phyloP scores from a whole-genome alignment of 805 yeast genomes.

The Ogataea chonburiensis region DNA sequence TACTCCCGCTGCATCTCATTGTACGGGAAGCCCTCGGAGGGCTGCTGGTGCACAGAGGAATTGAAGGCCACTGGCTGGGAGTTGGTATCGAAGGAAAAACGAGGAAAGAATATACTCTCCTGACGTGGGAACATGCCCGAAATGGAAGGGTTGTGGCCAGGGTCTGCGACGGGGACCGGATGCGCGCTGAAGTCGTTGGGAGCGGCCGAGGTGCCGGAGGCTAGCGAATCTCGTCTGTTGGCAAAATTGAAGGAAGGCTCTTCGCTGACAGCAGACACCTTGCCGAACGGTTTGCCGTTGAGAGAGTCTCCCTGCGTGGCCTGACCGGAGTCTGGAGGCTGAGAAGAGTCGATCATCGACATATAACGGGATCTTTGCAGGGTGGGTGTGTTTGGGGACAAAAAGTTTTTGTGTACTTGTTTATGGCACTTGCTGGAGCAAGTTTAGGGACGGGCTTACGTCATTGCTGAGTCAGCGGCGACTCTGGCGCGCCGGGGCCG shows the following conservation, averaged over 20 bases:
- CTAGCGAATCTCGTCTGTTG: constrained; percentile 27
- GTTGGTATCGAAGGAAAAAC: constrained; percentile 30
- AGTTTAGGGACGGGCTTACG: neutral
- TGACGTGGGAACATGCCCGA: constrained; percentile 27
- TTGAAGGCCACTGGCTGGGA: constrained; percentile 22
- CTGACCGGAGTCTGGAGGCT: constrained; percentile 23
- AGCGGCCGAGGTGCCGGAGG: constrained; percentile 21
- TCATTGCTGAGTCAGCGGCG: neutral
- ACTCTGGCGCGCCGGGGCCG: too few species aligned
- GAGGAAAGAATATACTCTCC: constrained; percentile 31
- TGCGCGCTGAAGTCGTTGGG: constrained; percentile 13
- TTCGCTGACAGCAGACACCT: constrained; percentile 27
- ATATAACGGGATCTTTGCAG: constrained; percentile 5
- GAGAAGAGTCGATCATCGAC: constrained; percentile 29
- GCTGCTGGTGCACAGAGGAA: constrained; percentile 14
- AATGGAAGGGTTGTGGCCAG: constrained; percentile 21
- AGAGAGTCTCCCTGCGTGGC: constrained; percentile 19
- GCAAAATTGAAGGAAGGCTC: constrained; percentile 28
- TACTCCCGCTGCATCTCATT: constrained; percentile 29
- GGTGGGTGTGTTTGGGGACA: neutral
- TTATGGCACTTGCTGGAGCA: constrained; percentile 12
- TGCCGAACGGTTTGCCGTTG: constrained; percentile 17
- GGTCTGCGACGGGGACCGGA: constrained; percentile 9
- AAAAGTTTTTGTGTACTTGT: constrained; percentile 4
- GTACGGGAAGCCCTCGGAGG: constrained; percentile 25